These are phyloP conservation scores for Letharia lupina DNA, from an alignment of 495 filamentous ascomycete genomes.

Conservation along the genomic window DNA sequence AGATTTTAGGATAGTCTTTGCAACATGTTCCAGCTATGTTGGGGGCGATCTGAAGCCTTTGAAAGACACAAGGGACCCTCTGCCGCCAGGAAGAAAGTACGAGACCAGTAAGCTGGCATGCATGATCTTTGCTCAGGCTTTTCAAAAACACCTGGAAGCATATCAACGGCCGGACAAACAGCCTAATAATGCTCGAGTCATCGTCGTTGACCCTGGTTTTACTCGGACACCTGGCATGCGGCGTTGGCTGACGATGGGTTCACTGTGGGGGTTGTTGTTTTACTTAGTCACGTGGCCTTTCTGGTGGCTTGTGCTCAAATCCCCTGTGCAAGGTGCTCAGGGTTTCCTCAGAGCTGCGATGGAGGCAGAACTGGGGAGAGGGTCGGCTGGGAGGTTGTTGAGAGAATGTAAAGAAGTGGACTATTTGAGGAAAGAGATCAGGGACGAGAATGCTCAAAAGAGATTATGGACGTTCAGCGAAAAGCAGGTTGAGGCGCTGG, in stretches of 20 bases:
- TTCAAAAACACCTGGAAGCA: slow-evolving; percentile 77
- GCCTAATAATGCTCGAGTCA: slow-evolving; percentile 68
- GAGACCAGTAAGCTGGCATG: slow-evolving; percentile 81
- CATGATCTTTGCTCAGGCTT: slow-evolving; percentile 78
- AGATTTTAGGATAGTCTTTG: slow-evolving; percentile 80
- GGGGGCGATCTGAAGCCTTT: slow-evolving; percentile 48
- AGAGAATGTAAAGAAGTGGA: slow-evolving; percentile 81
- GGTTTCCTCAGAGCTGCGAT: slow-evolving; percentile 77
- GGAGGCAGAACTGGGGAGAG: slow-evolving; percentile 59
- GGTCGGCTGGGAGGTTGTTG: slow-evolving; percentile 56
- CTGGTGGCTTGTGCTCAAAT: slow-evolving; percentile 85
- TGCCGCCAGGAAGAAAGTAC: slow-evolving; percentile 46
- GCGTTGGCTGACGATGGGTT: slow-evolving; percentile 76
- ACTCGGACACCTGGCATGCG: slow-evolving; percentile 78
- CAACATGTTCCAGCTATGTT: slow-evolving; percentile 82
- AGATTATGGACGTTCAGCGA: slow-evolving; percentile 83
- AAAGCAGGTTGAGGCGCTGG: slow-evolving; percentile 68
- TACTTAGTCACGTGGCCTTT: slow-evolving; percentile 73
- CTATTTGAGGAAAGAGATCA: slow-evolving; percentile 62
- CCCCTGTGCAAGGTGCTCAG: slow-evolving; percentile 71
- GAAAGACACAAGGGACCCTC: slow-evolving; percentile 22
- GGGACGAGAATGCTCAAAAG: slow-evolving; percentile 68
- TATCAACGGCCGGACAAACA: slow-evolving; percentile 75
- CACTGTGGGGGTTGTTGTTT: slow-evolving; percentile 66
- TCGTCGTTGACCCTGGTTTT: slow-evolving; percentile 80